Base-by-base conservation (phyloP, 805 yeast genomes). In the Kazachstania martiniae region DNA sequence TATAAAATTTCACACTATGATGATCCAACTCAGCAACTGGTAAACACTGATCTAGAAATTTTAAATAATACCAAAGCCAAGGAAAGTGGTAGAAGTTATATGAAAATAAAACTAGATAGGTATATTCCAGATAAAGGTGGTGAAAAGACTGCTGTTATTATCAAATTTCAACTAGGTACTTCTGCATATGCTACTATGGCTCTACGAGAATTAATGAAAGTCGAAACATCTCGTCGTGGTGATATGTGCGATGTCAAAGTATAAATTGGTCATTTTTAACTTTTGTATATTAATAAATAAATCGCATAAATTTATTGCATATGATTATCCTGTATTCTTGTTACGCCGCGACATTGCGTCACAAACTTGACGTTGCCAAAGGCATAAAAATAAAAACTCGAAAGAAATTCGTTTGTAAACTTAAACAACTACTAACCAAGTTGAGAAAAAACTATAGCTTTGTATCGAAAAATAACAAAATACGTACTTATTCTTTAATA, bases 141-240 rank as follows among this genome's bases (percentile, higher is more conserved):
- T 5, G 49, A 54, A 2, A 73, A 70, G 36, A 62, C 66, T 0
- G 96, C 95, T 0, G 73, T 87, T 10, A 66, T 91, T 4, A 54
- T 93, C 37, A 76, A 70, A 43, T 66, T 91, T 67, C 79, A 75
- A 48, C 64, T 91, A 37, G 89, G 86, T 4, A 76, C 82, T 3
- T 80, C 95, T 22, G 77, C 93, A 5, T 91, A 91, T 56, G 99
- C 99, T 2, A 91, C 99, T 0, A 93, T 91, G 98, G 94, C 95
- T 1, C 59, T 91, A 31, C 72, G 98, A 51, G 97, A 91, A 55
- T 72, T 84, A 31, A 75, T 87, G 82, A 80, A 76, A 52, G 69
- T 73, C 21, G 89, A 79, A 42, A 78, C 87, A 3, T 65, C 76
- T 18, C 66, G 70, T 45, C 63, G 67, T 39, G 68, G 70, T 39